A percentile compares a stretch with the other conserved stretches of the same genome.
phyloP scores from a whole-genome alignment of 163 green algal species.

The Coccomyxa subellipsoidea region DNA sequence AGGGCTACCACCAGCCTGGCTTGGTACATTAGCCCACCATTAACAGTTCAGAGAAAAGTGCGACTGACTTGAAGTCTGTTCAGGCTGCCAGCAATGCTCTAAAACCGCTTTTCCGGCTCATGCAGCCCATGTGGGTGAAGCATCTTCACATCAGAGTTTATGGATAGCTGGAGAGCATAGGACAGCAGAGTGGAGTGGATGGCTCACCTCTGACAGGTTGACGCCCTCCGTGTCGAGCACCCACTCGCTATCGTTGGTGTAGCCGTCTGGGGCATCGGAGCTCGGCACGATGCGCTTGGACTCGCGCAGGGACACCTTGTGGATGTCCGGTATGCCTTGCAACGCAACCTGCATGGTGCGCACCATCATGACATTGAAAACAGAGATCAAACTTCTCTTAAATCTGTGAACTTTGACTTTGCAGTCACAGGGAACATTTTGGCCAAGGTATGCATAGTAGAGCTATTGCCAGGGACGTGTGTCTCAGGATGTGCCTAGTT shows the following conservation, averaged over 20 bases:
- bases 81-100: no score
- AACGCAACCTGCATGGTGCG: slow-evolving; percentile 64
- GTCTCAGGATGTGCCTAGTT: not conserved
- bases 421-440: not conserved
- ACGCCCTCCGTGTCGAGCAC: slow-evolving; percentile 95
- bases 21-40: no score
- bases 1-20: no score
- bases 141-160: no score
- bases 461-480: not conserved
- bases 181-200: not conserved
- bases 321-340: slow-evolving; percentile 84
- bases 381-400: not conserved
- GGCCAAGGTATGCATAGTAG: not conserved
- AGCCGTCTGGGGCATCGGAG: slow-evolving; percentile 43
- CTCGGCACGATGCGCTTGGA: slow-evolving; percentile 62
- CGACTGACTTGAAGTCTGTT: no score
- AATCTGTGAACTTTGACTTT: not conserved
- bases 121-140: no score
- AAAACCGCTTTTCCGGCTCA: no score
- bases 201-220: slow-evolving; percentile 80
- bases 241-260: slow-evolving; percentile 74
- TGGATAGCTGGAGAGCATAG: no score
- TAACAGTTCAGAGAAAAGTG: no score
- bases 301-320: slow-evolving; percentile 90
- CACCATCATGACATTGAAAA: no score